phyloP scores from a whole-genome alignment of 495 filamentous ascomycete genomes.

The Glarea lozoyensis region DNA sequence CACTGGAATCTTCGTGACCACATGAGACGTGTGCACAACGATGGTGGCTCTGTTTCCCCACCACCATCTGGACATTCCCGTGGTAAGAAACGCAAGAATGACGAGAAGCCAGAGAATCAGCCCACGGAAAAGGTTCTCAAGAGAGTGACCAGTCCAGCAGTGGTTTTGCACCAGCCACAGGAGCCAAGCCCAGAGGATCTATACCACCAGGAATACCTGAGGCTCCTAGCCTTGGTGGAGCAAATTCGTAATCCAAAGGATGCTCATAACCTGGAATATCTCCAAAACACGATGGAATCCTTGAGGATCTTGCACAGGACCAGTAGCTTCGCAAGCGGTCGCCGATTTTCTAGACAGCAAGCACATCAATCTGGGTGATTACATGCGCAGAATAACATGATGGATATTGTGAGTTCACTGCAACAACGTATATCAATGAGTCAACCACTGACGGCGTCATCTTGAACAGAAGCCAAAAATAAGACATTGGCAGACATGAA shows the following conservation, averaged over 20 bases:
- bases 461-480: background rate
- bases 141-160: conserved; percentile 9
- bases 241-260: conserved; percentile 15
- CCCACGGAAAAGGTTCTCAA: conserved; percentile 7
- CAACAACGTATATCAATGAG: background rate
- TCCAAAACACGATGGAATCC: conserved; percentile 13
- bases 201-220: conserved; percentile 9
- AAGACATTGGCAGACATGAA: background rate
- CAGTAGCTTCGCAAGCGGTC: conserved; percentile 9
- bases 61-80: conserved; percentile 10
- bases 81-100: conserved; percentile 19
- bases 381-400: background rate
- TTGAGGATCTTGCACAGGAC: conserved; percentile 19
- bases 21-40: conserved; percentile 88
- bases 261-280: conserved; percentile 10
- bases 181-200: conserved; percentile 16
- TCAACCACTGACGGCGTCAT: background rate
- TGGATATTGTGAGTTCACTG: conserved; percentile 9
- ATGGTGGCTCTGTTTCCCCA: conserved; percentile 32
- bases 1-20: conserved; percentile 92
- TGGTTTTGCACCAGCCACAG: conserved; percentile 11
- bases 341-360: background rate
- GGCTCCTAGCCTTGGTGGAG: conserved; percentile 10
- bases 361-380: conserved; percentile 15
- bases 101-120: conserved; percentile 6